These are phyloP conservation scores for Graphium sp. DNA, from an alignment of 2,329 filamentous ascomycete genomes.

Conservation along the genomic window DNA sequence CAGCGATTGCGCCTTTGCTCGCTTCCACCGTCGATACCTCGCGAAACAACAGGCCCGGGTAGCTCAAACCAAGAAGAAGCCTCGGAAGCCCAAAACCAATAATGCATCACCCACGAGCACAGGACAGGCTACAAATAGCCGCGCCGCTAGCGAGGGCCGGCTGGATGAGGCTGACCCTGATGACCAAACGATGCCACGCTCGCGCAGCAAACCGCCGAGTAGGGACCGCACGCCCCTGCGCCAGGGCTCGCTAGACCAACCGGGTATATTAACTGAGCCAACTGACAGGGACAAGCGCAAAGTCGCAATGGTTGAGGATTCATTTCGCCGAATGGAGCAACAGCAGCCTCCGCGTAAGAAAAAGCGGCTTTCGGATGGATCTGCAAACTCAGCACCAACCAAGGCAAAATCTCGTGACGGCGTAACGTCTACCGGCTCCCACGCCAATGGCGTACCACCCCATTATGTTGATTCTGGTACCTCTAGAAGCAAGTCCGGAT, in stretches of 20 bases:
- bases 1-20: conserved; percentile 44
- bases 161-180: conserved; percentile 35
- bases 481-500: conserved; percentile 34
- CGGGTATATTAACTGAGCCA: conserved; percentile 43
- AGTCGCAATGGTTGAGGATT: conserved; percentile 47
- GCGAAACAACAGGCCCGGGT: conserved; percentile 23
- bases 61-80: conserved; percentile 27
- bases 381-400: conserved; percentile 14
- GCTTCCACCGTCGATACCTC: conserved; percentile 43
- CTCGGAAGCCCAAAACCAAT: conserved; percentile 35
- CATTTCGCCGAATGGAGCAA: conserved; percentile 45
- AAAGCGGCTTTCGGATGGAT: conserved; percentile 47
- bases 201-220: conserved; percentile 48
- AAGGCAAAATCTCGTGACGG: conserved; percentile 22
- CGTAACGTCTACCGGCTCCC: conserved; percentile 10
- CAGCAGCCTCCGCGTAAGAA: conserved; percentile 37
- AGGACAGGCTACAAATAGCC: conserved; percentile 43
- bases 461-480: conserved; percentile 36
- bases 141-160: conserved; percentile 45
- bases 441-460: conserved; percentile 14
- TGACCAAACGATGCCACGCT: no score
- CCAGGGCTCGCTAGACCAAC: conserved; percentile 41
- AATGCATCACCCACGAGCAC: conserved; percentile 45
- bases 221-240: conserved; percentile 46
- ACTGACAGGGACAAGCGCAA: conserved; percentile 53